Base-by-base conservation (phyloP, 23 red algal species). In the Cyanidioschyzon merolae region DNA sequence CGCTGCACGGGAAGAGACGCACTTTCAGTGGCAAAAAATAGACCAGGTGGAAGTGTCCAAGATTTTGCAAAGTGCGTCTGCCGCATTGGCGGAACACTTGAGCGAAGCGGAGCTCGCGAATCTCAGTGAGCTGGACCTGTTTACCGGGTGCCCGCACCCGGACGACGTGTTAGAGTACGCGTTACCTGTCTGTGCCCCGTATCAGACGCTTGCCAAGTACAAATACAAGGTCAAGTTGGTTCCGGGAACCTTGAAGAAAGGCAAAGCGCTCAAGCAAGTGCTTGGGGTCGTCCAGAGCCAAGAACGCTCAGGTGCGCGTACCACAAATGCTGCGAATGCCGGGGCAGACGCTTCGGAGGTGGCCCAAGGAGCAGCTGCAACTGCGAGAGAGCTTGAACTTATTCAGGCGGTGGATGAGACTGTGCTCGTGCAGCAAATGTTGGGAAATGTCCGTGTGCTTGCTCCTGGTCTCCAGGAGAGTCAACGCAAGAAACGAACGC, bases 161-260 rank as follows among this genome's bases (percentile, higher is more conserved):
- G 79, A 75, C 57, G 94, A 98, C 59, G 75, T 58, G 0, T 37
- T 98, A 0, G 76, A 85, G 39, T 90, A 87, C 37, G 88, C 94
- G 34, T 31, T 98, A 57, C 88, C 87, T 0, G 83, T 98, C 0
- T 91, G 89, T 77, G 94, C 94, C 29, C 94, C 94, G 17, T 91
- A 89, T 57, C 41, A 59, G n/a, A 82, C 94, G 1, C 39, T 98
- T 30, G 39, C 86, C 29, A 76, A 80, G 37, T 98, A 84, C 57
- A 67, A 83, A 76, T 98, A 98, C 82, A 79, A 83, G 45, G 88
- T 89, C 18, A 98, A 98, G 84, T 68, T 98, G 30, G 82, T 98
- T 58, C 94, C 94, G 16, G 94, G 94, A 2, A 83, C 77, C 7
- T 68, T 84, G 51, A 98, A 90, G 58, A 85, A 88, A 30, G 94